phyloP scores from a whole-genome alignment of 2,329 filamentous ascomycete genomes.

The Pseudocercospora cruenta region DNA sequence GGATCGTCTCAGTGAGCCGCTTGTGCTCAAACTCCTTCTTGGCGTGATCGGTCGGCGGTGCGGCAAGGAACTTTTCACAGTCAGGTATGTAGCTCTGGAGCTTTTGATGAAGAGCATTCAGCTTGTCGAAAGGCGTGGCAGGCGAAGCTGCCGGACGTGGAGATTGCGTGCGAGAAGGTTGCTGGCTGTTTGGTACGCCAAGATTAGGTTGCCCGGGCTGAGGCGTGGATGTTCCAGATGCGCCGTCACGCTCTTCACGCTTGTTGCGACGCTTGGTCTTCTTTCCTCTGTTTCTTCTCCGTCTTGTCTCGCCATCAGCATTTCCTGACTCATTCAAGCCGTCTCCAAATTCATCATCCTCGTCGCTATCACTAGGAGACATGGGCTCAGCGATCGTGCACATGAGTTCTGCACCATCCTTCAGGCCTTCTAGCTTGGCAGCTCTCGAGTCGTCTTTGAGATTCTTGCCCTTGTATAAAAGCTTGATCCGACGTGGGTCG shows the following conservation, averaged over 20 bases:
- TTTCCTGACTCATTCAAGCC: constrained; percentile 16
- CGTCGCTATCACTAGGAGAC: constrained; percentile 45
- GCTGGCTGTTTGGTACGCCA: constrained; percentile 40
- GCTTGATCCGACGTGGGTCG: constrained; percentile 62
- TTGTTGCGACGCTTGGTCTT: constrained; percentile 50
- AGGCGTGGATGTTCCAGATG: constrained; percentile 40
- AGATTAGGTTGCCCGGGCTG: constrained; percentile 41
- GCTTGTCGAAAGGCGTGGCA: constrained; percentile 60
- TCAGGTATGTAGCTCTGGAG: constrained; percentile 69
- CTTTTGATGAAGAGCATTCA: constrained; percentile 67
- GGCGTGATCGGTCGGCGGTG: constrained; percentile 67
- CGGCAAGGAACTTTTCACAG: constrained; percentile 63
- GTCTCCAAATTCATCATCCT: constrained; percentile 47
- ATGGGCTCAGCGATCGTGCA: constrained; percentile 60
- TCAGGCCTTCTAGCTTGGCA: constrained; percentile 62
- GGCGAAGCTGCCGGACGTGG: constrained; percentile 44
- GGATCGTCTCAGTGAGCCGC: constrained; percentile 72
- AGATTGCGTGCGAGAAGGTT: constrained; percentile 43
- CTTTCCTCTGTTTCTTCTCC: constrained; percentile 44
- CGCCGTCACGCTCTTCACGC: constrained; percentile 39
- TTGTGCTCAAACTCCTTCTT: constrained; percentile 75
- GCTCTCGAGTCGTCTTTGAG: constrained; percentile 66
- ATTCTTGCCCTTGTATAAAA: constrained; percentile 74
- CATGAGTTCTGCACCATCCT: constrained; percentile 63
- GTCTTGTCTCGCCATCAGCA: constrained; percentile 42